Evolutionary conservation across 208 protist species (phyloP).

Genomic region (Leishmania turanica): DNA sequence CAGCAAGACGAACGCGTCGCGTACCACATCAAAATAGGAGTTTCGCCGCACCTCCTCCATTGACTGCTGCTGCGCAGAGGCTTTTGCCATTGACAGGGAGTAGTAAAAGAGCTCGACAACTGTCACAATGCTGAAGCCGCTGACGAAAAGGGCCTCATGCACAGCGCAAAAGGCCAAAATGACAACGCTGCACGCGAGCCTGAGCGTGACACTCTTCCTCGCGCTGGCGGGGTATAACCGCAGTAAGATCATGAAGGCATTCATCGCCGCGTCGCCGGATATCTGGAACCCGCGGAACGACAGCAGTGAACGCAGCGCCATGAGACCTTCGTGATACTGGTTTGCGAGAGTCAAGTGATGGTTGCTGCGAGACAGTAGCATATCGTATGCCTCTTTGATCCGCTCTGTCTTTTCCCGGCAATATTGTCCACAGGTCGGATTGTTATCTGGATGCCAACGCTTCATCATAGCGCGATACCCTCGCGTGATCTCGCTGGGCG

Average conservation of each 20-base stretch:
- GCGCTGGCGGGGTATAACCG: constrained; percentile 9
- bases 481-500: constrained; percentile 58
- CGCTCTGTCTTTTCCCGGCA: constrained; percentile 65
- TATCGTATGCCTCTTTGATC: constrained; percentile 81
- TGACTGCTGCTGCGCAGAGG: constrained; percentile 44
- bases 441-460: constrained; percentile 82
- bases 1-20: constrained; percentile 53
- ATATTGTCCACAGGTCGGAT: constrained; percentile 68
- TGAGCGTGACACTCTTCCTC: constrained; percentile 23
- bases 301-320: constrained; percentile 67
- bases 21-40: constrained; percentile 69
- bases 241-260: constrained; percentile 44
- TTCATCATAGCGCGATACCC: constrained; percentile 82
- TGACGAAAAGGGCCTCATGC: constrained; percentile 63
- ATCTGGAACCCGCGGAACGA: constrained; percentile 84
- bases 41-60: constrained; percentile 38
- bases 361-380: constrained; percentile 67
- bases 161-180: constrained; percentile 65
- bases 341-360: constrained; percentile 61
- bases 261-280: constrained; percentile 59
- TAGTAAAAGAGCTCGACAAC: constrained; percentile 69
- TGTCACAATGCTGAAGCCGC: constrained; percentile 59
- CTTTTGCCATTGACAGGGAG: constrained; percentile 41
- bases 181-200: constrained; percentile 37
- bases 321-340: constrained; percentile 61